Conservation (phyloP, 305 asterid genomes). For the Rubia peregrina region DNA sequence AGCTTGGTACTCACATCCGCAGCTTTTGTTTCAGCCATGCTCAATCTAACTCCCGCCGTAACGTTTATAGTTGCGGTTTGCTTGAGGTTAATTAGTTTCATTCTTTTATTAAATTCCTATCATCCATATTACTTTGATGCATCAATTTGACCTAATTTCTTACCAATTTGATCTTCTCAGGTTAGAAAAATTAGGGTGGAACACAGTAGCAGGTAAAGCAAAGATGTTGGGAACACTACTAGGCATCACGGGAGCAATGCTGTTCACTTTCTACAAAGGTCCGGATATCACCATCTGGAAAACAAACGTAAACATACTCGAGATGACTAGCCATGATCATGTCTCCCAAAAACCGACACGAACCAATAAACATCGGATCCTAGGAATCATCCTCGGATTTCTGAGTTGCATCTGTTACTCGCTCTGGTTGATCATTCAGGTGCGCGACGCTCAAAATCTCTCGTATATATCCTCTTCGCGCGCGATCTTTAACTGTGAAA, state of each 20-base stretch:
- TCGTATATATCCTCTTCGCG: background rate
- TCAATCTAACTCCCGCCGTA: slow-evolving; percentile 17
- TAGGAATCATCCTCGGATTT: slow-evolving; percentile 44
- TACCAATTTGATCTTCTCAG: background rate
- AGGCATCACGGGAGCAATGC: background rate
- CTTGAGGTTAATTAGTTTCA: slow-evolving; percentile 7
- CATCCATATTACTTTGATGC: background rate
- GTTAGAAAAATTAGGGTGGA: background rate
- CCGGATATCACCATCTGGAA: background rate
- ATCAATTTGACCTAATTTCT: no score
- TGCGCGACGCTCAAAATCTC: background rate
- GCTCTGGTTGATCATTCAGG: slow-evolving; percentile 29
- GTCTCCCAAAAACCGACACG: background rate
- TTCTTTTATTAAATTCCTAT: background rate
- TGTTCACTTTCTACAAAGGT: slow-evolving; percentile 3
- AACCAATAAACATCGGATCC: slow-evolving; percentile 4
- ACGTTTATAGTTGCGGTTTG: slow-evolving; percentile 19
- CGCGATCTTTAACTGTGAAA: background rate
- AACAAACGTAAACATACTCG: background rate
- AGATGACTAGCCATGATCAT: background rate
- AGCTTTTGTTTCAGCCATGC: slow-evolving; percentile 19
- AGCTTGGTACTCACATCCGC: slow-evolving; percentile 19
- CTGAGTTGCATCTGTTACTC: slow-evolving; percentile 45
- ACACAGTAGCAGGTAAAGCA: background rate
- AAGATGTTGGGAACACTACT: background rate